Conservation (phyloP, 768 basidiomycete genomes). For the Tricholoma matsutake region DNA sequence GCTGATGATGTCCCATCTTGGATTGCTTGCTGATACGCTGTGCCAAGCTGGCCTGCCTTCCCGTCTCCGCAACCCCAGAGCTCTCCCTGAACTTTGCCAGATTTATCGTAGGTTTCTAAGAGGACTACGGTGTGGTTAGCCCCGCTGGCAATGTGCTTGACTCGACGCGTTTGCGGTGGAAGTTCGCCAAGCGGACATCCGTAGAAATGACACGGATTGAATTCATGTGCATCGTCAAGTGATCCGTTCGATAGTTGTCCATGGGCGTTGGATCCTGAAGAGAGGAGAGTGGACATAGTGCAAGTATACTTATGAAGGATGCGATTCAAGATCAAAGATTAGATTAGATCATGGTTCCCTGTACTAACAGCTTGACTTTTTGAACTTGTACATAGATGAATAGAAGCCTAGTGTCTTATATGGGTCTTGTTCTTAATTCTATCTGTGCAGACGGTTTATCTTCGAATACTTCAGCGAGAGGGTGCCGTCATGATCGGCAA, state of each 20-base stretch:
- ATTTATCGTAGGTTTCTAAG: constrained; percentile 32
- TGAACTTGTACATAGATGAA: too few relatives aligned
- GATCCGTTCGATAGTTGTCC: constrained; percentile 48
- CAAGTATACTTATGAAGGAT: background rate
- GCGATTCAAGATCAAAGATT: background rate
- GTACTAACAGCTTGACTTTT: too few relatives aligned
- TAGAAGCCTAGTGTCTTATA: too few relatives aligned
- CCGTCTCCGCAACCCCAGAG: constrained; percentile 81
- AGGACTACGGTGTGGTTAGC: constrained; percentile 80
- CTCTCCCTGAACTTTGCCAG: constrained; percentile 24
- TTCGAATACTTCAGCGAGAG: too few relatives aligned
- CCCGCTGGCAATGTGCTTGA: constrained; percentile 61
- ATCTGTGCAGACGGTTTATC: too few relatives aligned
- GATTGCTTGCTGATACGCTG: constrained; percentile 23
- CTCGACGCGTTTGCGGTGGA: constrained; percentile 25
- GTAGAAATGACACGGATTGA: constrained; percentile 39
- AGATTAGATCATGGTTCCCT: constrained; percentile 9
- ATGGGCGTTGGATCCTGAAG: constrained; percentile 43
- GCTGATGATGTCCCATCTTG: constrained; percentile 18
- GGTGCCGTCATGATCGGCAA: too few relatives aligned
- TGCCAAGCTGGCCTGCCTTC: constrained; percentile 68
- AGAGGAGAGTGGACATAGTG: constrained; percentile 13
- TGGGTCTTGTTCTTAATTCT: background rate
- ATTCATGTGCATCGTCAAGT: constrained; percentile 44
- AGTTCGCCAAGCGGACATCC: constrained; percentile 25